Percentiles rank a stretch among this genome's conserved stretches.
Evolutionary conservation across 1,284 basidiomycete species (phyloP).

Genomic region (Boletellus deceptivus): DNA sequence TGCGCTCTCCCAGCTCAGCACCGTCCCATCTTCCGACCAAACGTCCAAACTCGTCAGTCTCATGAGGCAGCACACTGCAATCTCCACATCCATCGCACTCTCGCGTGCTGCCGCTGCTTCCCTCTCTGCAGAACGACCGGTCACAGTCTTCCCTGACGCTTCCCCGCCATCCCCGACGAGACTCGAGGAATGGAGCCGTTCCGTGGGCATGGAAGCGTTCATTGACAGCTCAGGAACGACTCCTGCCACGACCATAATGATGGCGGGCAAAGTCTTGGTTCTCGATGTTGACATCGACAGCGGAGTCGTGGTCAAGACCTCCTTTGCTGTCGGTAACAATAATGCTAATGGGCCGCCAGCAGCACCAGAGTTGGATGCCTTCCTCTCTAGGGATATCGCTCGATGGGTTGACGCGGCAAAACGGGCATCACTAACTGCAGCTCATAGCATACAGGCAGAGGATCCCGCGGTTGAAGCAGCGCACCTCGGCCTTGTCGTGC

Average conservation of each 20-base stretch:
- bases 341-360: conserved; percentile 46
- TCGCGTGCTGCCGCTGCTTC: conserved; percentile 24
- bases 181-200: conserved; percentile 57
- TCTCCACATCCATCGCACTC: conserved; percentile 33
- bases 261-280: conserved; percentile 75
- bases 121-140: conserved; percentile 20
- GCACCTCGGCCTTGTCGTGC: conserved; percentile 44
- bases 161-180: conserved; percentile 37
- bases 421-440: conserved; percentile 42
- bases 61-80: conserved; percentile 58
- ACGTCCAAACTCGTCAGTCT: conserved; percentile 61
- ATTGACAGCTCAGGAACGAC: conserved; percentile 48
- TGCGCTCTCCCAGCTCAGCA: conserved; percentile 51
- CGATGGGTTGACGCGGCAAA: conserved; percentile 61
- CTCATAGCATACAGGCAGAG: conserved; percentile 11
- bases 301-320: conserved; percentile 59
- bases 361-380: conserved; percentile 50
- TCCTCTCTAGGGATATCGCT: conserved; percentile 53
- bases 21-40: conserved; percentile 48
- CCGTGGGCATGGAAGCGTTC: conserved; percentile 71
- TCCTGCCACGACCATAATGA: conserved; percentile 50
- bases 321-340: conserved; percentile 59
- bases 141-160: conserved; percentile 29
- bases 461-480: conserved; percentile 47
- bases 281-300: conserved; percentile 66